A percentile compares a stretch with the other conserved stretches of the same genome.
Conservation (phyloP, 768 basidiomycete genomes). For the Hydnomerulius pinastri region DNA sequence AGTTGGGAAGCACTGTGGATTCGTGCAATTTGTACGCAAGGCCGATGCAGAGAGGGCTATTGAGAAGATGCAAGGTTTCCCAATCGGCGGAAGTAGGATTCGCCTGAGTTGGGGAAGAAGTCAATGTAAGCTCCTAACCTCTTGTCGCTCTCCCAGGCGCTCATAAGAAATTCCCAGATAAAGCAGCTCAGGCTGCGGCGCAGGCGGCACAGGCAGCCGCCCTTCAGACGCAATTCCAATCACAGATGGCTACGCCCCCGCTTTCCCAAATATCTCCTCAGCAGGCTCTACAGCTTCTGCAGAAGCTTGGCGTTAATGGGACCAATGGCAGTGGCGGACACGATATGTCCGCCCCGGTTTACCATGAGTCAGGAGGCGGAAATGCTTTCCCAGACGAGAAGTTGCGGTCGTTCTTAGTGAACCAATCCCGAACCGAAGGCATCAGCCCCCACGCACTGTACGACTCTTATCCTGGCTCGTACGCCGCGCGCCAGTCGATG, state of each 20-base stretch:
- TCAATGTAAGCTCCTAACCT: conserved; percentile 59
- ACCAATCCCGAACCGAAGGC: conserved; percentile 20
- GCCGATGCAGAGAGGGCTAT: conserved; percentile 91
- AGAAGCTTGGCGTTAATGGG: conserved; percentile 51
- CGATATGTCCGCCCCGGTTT: conserved; percentile 10
- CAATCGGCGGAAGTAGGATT: conserved; percentile 89
- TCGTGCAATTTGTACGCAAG: conserved; percentile 93
- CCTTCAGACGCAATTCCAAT: conserved; percentile 49
- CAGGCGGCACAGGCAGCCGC: conserved; percentile 80
- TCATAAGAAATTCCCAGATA: conserved; percentile 53
- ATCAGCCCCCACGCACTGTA: conserved; percentile 15
- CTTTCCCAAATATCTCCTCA: conserved; percentile 51
- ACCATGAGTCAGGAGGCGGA: conserved; percentile 15
- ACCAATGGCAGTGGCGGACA: conserved; percentile 28
- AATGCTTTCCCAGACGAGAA: conserved; percentile 26
- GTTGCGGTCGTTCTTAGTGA: conserved; percentile 18
- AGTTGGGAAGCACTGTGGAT: conserved; percentile 92
- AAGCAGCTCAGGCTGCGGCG: conserved; percentile 88
- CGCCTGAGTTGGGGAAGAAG: conserved; percentile 92
- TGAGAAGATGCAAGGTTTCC: conserved; percentile 96
- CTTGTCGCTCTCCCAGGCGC: not conserved
- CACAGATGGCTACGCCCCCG: conserved; percentile 27
- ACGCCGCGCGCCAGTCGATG: conserved; percentile 12
- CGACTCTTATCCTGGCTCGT: conserved; percentile 23
- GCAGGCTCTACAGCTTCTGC: conserved; percentile 62